Base-by-base conservation (phyloP, 2,329 filamentous ascomycete genomes). In the Venturia asperata region DNA sequence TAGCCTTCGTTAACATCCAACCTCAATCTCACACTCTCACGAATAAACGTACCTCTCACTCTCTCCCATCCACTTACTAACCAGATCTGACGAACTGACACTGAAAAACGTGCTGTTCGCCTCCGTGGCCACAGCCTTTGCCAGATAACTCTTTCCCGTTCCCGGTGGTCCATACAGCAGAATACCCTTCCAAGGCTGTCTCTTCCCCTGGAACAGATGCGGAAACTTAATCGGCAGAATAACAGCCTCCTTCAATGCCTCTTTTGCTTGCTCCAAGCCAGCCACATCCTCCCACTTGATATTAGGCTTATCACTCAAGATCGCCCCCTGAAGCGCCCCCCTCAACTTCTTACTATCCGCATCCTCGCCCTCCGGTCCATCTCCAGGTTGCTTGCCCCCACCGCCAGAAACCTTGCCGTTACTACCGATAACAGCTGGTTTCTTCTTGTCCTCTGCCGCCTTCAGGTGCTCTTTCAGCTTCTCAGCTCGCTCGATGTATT, bases 51-150 rank as follows among this genome's bases (percentile, higher is more conserved):
- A 95, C 91, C 92, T 86, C 52, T 99, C 94, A 82, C 90, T 95
- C 78, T 99, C 94, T 80, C 94, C 94, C 94, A 99, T 99, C 94
- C 94, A 99, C 76, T 99, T 99, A 76, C 91, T 96, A 67, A 99
- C 94, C 77, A 99, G 77, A 75, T 99, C 94, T 74, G 91, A 96
- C 82, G 91, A 96, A 78, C 91, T 96, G 70, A 99, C 93, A 73
- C 92, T 97, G 83, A 99, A 99, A 76, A 99, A 99, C 3, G 94
- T 97, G 77, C 92, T 97, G 77, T 99, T 97, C 66, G 94, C 94
- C 78, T 99, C 94, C 21, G 94, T 99, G 64, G 94, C 94, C 62
- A 99, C 93, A 2, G 94, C 94, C 77, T 97, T 99, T 68, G 94
- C 94, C 64, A 99, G 81, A 77, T 97, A 97, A 81, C 90, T 94